These are phyloP conservation scores for Marchantia paleacea DNA, from an alignment of 225 moss, liverwort and hornwort genomes.

Conservation along the genomic window DNA sequence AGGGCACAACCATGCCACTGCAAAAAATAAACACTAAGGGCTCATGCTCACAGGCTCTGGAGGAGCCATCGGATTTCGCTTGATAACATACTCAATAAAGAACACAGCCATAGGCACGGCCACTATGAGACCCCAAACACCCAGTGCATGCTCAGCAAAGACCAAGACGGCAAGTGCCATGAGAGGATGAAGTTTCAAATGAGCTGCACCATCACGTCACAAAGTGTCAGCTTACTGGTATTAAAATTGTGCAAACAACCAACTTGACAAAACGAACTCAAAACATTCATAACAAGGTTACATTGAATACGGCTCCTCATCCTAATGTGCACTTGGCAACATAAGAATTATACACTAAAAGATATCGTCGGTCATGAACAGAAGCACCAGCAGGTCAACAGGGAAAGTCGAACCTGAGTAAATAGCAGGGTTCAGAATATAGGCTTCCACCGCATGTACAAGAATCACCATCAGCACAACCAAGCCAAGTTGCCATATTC, in stretches of 20 bases:
- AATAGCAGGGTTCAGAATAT: conserved; percentile 57
- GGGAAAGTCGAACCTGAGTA: conserved; percentile 46
- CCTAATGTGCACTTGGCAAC: too few species aligned
- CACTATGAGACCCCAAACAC: conserved; percentile 61
- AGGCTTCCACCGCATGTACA: conserved; percentile 62
- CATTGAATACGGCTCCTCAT: too few species aligned
- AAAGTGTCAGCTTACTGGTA: not conserved
- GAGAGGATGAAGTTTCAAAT: conserved; percentile 58
- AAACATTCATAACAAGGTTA: too few species aligned
- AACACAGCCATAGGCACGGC: conserved; percentile 62
- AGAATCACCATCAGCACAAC: conserved; percentile 59
- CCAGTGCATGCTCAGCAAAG: conserved; percentile 58
- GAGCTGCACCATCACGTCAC: conserved; percentile 39
- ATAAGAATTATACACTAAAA: too few species aligned
- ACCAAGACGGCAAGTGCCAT: conserved; percentile 57
- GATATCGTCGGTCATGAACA: not conserved
- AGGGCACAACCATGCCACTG: conserved; percentile 14
- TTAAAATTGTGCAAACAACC: too few species aligned
- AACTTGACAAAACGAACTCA: too few species aligned
- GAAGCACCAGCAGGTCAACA: not conserved
- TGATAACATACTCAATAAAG: conserved; percentile 59
- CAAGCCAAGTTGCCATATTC: conserved; percentile 46
- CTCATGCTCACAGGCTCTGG: conserved; percentile 22
- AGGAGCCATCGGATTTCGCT: conserved; percentile 48
- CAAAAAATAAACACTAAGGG: conserved; percentile 10